These are phyloP conservation scores for Phytophthora pistaciae DNA, from an alignment of 352 stramenopile species.

Conservation along the genomic window DNA sequence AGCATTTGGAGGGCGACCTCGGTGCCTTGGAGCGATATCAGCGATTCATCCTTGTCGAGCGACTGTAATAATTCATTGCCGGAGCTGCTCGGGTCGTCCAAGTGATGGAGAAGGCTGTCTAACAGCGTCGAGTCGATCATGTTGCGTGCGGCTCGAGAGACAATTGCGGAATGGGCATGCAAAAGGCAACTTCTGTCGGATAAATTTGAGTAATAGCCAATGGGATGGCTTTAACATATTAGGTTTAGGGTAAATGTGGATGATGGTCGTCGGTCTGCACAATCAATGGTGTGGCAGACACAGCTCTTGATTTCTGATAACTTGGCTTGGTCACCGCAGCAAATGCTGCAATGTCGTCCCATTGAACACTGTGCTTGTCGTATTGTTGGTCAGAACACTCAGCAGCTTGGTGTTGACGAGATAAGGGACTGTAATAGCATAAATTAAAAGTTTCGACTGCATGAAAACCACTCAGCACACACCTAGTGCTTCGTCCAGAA, in stretches of 20 bases:
- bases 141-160: neutral
- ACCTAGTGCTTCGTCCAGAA: conserved; percentile 32
- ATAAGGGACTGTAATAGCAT: neutral
- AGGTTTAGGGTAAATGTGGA: neutral
- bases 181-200: neutral
- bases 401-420: too few species aligned
- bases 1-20: conserved; percentile 27
- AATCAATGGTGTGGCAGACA: neutral
- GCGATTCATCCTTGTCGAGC: conserved; percentile 24
- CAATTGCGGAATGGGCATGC: neutral
- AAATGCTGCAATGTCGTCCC: too few species aligned
- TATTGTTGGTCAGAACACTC: too few species aligned
- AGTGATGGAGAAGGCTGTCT: conserved; percentile 11
- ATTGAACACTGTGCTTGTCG: too few species aligned
- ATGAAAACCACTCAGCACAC: conserved; percentile 14
- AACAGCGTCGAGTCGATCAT: neutral
- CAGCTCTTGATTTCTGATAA: too few species aligned
- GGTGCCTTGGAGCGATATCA: conserved; percentile 12
- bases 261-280: neutral
- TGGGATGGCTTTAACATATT: neutral
- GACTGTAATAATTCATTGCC: conserved; percentile 16
- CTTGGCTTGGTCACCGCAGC: too few species aligned
- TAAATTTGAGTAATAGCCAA: neutral
- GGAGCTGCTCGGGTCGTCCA: conserved; percentile 19
- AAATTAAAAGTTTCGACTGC: conserved; percentile 1